Conservation (phyloP, 176 grass and related monocot species). For the Sorghum bicolor region DNA sequence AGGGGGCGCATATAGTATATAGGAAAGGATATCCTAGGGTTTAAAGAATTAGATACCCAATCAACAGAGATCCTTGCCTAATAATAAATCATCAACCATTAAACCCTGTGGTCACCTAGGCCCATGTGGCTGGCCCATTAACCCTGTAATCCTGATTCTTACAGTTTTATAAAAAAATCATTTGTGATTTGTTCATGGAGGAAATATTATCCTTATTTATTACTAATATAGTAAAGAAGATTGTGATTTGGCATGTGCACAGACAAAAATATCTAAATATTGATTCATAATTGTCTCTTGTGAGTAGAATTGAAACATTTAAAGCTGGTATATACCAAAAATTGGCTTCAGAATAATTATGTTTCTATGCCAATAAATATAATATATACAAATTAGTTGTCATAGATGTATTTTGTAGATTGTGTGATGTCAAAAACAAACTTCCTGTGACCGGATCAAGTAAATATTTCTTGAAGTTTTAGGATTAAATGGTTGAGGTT, state of each 20-base stretch:
- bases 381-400: not conserved
- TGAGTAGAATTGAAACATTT: not conserved
- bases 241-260: not conserved
- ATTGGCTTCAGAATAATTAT: not conserved
- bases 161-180: too few species aligned
- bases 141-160: too few species aligned
- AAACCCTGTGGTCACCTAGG: too few species aligned
- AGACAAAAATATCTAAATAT: not conserved
- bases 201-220: not conserved
- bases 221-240: not conserved
- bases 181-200: not conserved
- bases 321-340: too few species aligned
- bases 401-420: not conserved
- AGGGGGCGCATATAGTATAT: too few species aligned
- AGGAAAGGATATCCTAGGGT: too few species aligned
- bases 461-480: not conserved
- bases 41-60: too few species aligned
- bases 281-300: not conserved
- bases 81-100: too few species aligned
- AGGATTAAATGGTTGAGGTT: not conserved
- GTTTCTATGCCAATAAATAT: not conserved
- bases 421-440: not conserved
- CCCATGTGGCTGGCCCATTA: too few species aligned
- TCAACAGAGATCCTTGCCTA: too few species aligned
- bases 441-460: not conserved